phyloP scores from a whole-genome alignment of 129 eudicot species.

The Flaveria brownii region DNA sequence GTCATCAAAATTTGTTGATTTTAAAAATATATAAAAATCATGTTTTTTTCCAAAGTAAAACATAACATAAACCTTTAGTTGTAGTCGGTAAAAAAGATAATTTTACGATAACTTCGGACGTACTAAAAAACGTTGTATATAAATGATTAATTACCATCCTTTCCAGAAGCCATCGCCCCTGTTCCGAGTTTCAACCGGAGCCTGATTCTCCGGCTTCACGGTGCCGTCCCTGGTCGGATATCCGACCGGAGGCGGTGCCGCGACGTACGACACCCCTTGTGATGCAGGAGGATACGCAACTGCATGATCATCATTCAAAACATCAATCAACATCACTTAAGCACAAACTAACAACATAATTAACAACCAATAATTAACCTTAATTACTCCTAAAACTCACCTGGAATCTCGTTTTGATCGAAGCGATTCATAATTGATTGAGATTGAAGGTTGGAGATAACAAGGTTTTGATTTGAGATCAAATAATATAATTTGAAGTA shows the following conservation, averaged over 20 bases:
- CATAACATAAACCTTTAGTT: too few species aligned
- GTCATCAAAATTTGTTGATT: too few species aligned
- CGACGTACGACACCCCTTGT: constrained; percentile 35
- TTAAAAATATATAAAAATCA: too few species aligned
- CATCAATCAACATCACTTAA: background rate
- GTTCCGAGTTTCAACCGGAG: constrained; percentile 30
- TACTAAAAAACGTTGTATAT: too few species aligned
- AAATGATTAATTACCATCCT: constrained; percentile 44
- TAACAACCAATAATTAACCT: background rate
- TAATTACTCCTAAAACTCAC: constrained; percentile 18
- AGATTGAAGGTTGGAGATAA: constrained; percentile 4
- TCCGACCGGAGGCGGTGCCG: constrained; percentile 45
- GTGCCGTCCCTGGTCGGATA: constrained; percentile 46
- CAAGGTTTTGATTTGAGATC: background rate
- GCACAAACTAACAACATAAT: background rate
- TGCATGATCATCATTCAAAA: background rate
- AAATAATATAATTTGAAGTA: background rate
- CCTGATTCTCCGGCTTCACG: constrained; percentile 7
- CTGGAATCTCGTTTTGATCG: constrained; percentile 48
- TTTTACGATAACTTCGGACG: too few species aligned
- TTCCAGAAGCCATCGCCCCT: constrained; percentile 71
- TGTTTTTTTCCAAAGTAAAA: too few species aligned
- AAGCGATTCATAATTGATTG: constrained; percentile 36
- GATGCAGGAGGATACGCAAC: constrained; percentile 48
- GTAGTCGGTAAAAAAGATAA: too few species aligned